Base-by-base conservation (phyloP, 2,329 filamentous ascomycete species). In the Ceratocystis variospora region DNA sequence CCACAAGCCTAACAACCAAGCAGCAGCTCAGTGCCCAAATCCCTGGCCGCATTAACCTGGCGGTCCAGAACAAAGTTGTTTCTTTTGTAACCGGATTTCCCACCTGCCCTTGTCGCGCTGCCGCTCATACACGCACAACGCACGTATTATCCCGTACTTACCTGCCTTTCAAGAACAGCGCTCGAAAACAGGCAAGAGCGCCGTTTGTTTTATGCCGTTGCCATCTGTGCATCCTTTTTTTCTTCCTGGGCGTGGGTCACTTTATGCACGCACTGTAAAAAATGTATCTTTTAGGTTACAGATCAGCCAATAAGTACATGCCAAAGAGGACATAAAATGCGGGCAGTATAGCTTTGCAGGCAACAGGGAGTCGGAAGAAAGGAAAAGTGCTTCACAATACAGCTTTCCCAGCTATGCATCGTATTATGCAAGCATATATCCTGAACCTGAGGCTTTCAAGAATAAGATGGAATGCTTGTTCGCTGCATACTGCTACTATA, bases 231-330 rank as follows among this genome's bases (percentile, higher is more conserved):
- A 59, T 59, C 55, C 55, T 59, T 10, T 53, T 15, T 41, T 41
- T 41, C 4, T 57, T 25, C 53, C 15, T 15, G 55, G 1, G 55
- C 55, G 12, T 33, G 55, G 55, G 22, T 59, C 55, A 59, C 37
- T 31, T 59, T 59, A 59, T 59, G 55, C 55, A 59, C 25, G 28
- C 55, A 59, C 55, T 59, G 28, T 59, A 59, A 31, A 53, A 57
- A 53, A 59, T 25, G 55, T 59, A 59, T 59, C 55, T 59, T 59
- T 59, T 59, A 59, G 55, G 55, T 59, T 59, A 37, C 55, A 59
- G 55, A 37, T 59, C 7, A 37, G 55, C 28, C 28, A 59, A 59
- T 28, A 59, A 7, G 8, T 59, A 59, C 55, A 59, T n/a, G 55
- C 28, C 28, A n/a, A 37, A 59, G 17, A 19, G 5, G 33, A n/a